Percentiles rank a stretch among this genome's conserved stretches.
These are phyloP conservation scores for Encephalitozoon hellem DNA, from an alignment of 371 early-diverging fungal genomes.

Conservation along the genomic window DNA sequence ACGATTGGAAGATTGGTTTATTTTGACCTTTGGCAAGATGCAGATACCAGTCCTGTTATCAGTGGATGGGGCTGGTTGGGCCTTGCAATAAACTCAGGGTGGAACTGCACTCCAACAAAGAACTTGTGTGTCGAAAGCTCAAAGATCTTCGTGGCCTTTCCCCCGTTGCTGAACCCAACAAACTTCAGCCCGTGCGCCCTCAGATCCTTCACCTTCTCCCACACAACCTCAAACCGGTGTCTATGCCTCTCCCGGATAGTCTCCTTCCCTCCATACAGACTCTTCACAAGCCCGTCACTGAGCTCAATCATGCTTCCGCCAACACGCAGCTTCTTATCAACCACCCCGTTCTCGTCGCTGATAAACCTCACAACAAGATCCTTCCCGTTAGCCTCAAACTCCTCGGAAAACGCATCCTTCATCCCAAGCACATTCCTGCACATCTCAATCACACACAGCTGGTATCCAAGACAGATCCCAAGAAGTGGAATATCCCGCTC, in stretches of 20 bases:
- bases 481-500: slow-evolving; percentile 90
- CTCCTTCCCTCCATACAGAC: slow-evolving; percentile 65
- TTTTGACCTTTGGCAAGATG: slow-evolving; percentile 62
- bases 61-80: slow-evolving; percentile 80
- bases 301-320: slow-evolving; percentile 78
- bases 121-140: slow-evolving; percentile 78
- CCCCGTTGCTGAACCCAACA: slow-evolving; percentile 80
- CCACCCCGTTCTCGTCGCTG: slow-evolving; percentile 65
- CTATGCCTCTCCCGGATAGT: slow-evolving; percentile 84
- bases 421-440: slow-evolving; percentile 83
- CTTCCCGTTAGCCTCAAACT: slow-evolving; percentile 64
- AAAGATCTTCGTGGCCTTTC: slow-evolving; percentile 87
- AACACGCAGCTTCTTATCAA: slow-evolving; percentile 72
- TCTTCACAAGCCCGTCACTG: slow-evolving; percentile 59
- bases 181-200: slow-evolving; percentile 76
- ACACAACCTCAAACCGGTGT: slow-evolving; percentile 95
- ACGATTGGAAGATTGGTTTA: not conserved
- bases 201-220: slow-evolving; percentile 67
- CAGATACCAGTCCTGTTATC: slow-evolving; percentile 79
- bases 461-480: slow-evolving; percentile 96
- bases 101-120: slow-evolving; percentile 91
- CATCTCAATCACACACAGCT: slow-evolving; percentile 92
- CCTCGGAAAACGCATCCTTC: slow-evolving; percentile 58
- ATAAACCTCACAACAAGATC: slow-evolving; percentile 78
- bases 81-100: slow-evolving; percentile 92